These are phyloP conservation scores for Penicillium goetzii DNA, from an alignment of 495 filamentous ascomycete genomes.

Conservation along the genomic window DNA sequence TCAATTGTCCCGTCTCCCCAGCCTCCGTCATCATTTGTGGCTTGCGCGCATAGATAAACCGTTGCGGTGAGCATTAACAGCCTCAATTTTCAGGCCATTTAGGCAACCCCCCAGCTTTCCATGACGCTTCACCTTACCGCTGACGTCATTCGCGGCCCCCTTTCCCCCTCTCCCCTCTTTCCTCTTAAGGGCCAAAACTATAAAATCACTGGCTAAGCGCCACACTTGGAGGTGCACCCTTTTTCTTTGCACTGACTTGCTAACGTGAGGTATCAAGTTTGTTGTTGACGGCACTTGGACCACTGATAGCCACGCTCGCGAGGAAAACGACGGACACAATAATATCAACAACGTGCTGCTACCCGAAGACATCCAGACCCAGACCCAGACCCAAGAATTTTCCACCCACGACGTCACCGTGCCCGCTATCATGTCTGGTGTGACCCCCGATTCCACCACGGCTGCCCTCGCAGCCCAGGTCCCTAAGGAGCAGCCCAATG, in stretches of 20 bases:
- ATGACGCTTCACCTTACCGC: conserved; percentile 35
- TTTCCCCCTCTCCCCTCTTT: conserved; percentile 16
- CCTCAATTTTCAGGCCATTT: conserved; percentile 17
- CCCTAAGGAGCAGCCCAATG: conserved; percentile 57
- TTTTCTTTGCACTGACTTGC: not conserved
- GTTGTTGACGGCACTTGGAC: conserved; percentile 90
- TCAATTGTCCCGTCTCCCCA: conserved; percentile 7
- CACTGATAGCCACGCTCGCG: conserved; percentile 73
- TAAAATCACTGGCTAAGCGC: conserved; percentile 24
- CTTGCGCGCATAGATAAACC: conserved; percentile 15
- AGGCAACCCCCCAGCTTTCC: conserved; percentile 25
- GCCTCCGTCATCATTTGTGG: conserved; percentile 1
- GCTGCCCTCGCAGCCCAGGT: conserved; percentile 68
- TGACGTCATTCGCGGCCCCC: conserved; percentile 41
- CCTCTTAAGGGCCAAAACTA: conserved; percentile 18
- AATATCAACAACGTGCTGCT: conserved; percentile 90
- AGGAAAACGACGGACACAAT: conserved; percentile 74
- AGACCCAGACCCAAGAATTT: conserved; percentile 26
- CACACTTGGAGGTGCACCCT: conserved; percentile 1
- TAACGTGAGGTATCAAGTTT: conserved; percentile 60
- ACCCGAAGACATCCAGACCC: conserved; percentile 65
- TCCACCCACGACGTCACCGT: conserved; percentile 39
- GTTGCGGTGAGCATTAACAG: conserved; percentile 28
- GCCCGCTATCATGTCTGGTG: conserved; percentile 62
- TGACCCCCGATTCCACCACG: conserved; percentile 74